phyloP scores from a whole-genome alignment of 2,329 filamentous ascomycete species.

The Xylariaceae sp. region DNA sequence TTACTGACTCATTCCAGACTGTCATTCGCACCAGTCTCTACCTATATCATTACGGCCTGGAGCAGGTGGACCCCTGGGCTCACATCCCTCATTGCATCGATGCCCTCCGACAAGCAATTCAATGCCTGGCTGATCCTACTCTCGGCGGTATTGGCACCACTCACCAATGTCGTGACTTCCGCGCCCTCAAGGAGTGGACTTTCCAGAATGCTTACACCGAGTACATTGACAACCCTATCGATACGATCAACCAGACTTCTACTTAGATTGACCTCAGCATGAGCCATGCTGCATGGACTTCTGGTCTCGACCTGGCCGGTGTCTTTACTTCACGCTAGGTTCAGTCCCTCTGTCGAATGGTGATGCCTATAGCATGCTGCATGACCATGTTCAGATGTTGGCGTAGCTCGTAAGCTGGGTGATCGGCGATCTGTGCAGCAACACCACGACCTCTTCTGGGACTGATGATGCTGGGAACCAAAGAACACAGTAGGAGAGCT shows the following conservation, averaged over 20 bases:
- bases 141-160: slow-evolving; percentile 27
- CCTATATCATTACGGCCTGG: slow-evolving; percentile 4
- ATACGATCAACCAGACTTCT: neutral
- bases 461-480: too few relatives aligned
- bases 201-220: neutral
- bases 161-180: neutral
- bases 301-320: too few relatives aligned
- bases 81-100: slow-evolving; percentile 10
- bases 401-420: too few relatives aligned
- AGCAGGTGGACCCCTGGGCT: slow-evolving; percentile 7
- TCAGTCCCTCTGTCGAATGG: too few relatives aligned
- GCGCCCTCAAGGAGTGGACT: neutral
- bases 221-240: neutral
- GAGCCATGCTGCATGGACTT: too few relatives aligned
- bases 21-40: slow-evolving; percentile 3
- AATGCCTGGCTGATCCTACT: slow-evolving; percentile 10
- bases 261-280: too few relatives aligned
- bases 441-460: too few relatives aligned
- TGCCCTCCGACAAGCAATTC: slow-evolving; percentile 8
- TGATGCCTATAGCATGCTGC: too few relatives aligned
- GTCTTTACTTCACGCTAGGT: too few relatives aligned
- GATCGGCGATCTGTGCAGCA: too few relatives aligned
- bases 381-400: too few relatives aligned
- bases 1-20: neutral
- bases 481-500: too few relatives aligned